Conservation (phyloP, 495 filamentous ascomycete genomes). For the Xylaria scruposa region DNA sequence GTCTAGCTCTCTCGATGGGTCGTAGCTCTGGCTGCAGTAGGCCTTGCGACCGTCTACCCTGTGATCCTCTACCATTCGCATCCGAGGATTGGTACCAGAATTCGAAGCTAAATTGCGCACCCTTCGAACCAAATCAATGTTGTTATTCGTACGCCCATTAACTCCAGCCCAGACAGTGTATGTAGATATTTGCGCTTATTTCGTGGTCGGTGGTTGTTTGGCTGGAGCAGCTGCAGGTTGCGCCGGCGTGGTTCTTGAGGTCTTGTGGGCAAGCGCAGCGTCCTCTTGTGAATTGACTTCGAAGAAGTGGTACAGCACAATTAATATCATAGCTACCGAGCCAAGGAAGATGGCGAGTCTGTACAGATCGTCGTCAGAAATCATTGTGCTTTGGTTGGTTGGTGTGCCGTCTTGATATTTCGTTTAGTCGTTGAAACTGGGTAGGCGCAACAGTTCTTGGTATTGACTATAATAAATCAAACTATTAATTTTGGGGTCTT, state of each 20-base stretch:
- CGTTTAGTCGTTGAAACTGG: conserved; percentile 14
- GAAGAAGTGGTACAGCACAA: conserved; percentile 95
- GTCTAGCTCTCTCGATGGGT: not conserved
- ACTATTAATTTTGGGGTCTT: not conserved
- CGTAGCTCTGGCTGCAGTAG: not conserved
- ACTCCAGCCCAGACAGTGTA: not conserved
- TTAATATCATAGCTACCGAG: conserved; percentile 88
- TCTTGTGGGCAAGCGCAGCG: conserved; percentile 32
- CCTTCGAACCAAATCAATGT: conserved; percentile 4
- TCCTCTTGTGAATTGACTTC: conserved; percentile 83
- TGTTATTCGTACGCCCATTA: conserved; percentile 7
- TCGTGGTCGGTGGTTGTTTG: conserved; percentile 31
- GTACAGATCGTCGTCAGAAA: conserved; percentile 84
- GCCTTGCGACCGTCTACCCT: not conserved
- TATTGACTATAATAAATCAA: not conserved
- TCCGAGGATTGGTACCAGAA: not conserved
- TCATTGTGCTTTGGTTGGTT: conserved; percentile 63
- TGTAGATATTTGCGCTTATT: conserved; percentile 15
- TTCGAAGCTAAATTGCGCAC: not conserved
- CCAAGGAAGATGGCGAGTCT: conserved; percentile 92
- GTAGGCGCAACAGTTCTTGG: not conserved
- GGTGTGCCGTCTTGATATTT: conserved; percentile 19
- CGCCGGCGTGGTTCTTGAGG: conserved; percentile 40
- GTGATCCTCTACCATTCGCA: not conserved
- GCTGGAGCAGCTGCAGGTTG: conserved; percentile 36